These are phyloP conservation scores for Colletotrichum sp. DNA, from an alignment of 2,329 filamentous ascomycete species.

Conservation along the genomic window DNA sequence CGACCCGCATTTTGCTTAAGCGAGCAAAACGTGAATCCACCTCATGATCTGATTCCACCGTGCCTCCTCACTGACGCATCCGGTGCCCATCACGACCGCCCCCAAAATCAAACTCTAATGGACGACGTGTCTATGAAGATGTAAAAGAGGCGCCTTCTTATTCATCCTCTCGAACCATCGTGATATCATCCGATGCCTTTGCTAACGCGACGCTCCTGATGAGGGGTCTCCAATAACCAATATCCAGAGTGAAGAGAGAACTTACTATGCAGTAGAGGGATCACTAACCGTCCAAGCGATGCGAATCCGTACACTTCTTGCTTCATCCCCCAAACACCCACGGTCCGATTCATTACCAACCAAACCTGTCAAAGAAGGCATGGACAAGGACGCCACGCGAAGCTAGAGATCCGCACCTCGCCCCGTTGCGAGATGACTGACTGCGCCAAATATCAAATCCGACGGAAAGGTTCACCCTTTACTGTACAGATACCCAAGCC, in stretches of 20 bases:
- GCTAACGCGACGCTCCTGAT: neutral
- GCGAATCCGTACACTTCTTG: neutral
- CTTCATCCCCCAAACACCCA: neutral
- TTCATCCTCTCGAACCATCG: neutral
- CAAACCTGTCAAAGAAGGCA: neutral
- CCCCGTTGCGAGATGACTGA: neutral
- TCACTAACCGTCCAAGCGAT: neutral
- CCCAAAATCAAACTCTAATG: neutral
- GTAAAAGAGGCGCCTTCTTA: neutral
- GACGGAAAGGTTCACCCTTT: neutral
- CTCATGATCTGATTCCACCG: conserved; percentile 9
- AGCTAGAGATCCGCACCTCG: neutral
- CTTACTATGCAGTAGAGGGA: neutral
- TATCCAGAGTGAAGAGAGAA: neutral
- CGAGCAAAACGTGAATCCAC: neutral
- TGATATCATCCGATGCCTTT: neutral
- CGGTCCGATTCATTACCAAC: neutral
- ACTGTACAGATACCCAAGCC: neutral
- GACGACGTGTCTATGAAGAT: neutral
- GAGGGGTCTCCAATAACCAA: neutral
- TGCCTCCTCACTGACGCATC: neutral
- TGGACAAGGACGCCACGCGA: neutral
- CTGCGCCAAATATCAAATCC: neutral
- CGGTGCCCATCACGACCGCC: neutral
- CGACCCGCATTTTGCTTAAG: neutral